Evolutionary conservation across 2,329 filamentous ascomycete genomes (phyloP).

Genomic region (Eutypella sp.): DNA sequence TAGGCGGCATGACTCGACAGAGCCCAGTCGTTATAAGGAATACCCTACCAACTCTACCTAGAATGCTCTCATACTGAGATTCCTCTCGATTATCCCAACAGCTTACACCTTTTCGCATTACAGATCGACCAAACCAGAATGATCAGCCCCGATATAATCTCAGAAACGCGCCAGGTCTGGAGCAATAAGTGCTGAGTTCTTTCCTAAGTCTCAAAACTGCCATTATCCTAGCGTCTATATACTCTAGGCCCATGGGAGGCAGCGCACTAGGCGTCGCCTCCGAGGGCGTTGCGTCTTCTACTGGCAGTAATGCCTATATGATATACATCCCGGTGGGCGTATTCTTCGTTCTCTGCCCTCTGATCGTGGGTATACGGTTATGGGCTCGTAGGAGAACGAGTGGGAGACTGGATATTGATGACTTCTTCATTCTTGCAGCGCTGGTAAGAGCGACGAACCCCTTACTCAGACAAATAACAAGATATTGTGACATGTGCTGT

Average conservation of each 20-base stretch:
- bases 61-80: too few relatives aligned
- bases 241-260: background rate
- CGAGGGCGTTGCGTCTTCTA: background rate
- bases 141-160: too few relatives aligned
- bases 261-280: background rate
- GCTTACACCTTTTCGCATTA: background rate
- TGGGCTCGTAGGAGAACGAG: slow-evolving; percentile 22
- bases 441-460: slow-evolving; percentile 12
- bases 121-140: too few relatives aligned
- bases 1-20: too few relatives aligned
- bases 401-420: slow-evolving; percentile 20
- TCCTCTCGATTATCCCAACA: background rate
- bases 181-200: background rate
- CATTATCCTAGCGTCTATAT: background rate
- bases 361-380: slow-evolving; percentile 19
- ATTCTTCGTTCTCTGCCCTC: slow-evolving; percentile 21
- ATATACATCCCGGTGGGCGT: slow-evolving; percentile 21
- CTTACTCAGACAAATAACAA: too few relatives aligned
- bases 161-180: too few relatives aligned
- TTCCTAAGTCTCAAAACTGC: background rate
- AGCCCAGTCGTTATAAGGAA: too few relatives aligned
- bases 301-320: slow-evolving; percentile 13
- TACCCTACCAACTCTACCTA: too few relatives aligned
- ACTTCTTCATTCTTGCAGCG: slow-evolving; percentile 23
- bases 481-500: too few relatives aligned